Evolutionary conservation across 2,329 filamentous ascomycete genomes (phyloP), one percentile per base, ranked within the genome.

Genomic region (Coleophoma eucalyptorum): DNA sequence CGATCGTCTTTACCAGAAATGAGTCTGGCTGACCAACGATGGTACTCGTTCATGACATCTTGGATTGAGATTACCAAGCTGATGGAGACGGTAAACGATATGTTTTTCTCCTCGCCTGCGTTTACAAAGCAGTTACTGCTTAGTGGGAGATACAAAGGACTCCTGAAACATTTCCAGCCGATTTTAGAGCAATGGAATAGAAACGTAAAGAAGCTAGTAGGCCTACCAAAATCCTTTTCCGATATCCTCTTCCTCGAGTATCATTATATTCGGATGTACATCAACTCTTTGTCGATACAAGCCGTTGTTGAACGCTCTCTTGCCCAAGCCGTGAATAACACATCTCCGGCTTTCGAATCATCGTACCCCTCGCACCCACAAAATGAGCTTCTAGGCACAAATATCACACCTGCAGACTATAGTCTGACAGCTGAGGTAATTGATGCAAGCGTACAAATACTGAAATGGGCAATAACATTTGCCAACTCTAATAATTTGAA

Each of bases 401-500:
- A 70, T 44, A 69, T 77, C 19, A 73, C 76, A 50, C 68, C 72
- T 1, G 69, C 71, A 44, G 78, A 81, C 56, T 79, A 78, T 49
- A 72, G 74, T 34, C 80, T 79, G 55, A 78, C 81, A 13, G 73
- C 75, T 59, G 77, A 80, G 58, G 78, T 81, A 1, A 76, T 80
- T 3, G 74, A 80, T 18, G 75, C 74, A 2, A 78, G 74, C 51
- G 74, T 75, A 42, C 68, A 77, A 48, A 78, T 79, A 26, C 63
- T 81, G 3, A 66, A 75, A 44, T 77, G 74, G 45, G 74, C 76
- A 3, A 72, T 68, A 1, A 69, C 74, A 38, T 67, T 81, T 2
- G 72, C 72, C 2, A 72, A 79, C 21, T 68, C 66, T 2, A 68
- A 67, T 0, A 65, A 64, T 6, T 65, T 82, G n/a, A 69, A 73